phyloP scores from a whole-genome alignment of 2,329 filamentous ascomycete genomes.

The Diaporthe sp. region DNA sequence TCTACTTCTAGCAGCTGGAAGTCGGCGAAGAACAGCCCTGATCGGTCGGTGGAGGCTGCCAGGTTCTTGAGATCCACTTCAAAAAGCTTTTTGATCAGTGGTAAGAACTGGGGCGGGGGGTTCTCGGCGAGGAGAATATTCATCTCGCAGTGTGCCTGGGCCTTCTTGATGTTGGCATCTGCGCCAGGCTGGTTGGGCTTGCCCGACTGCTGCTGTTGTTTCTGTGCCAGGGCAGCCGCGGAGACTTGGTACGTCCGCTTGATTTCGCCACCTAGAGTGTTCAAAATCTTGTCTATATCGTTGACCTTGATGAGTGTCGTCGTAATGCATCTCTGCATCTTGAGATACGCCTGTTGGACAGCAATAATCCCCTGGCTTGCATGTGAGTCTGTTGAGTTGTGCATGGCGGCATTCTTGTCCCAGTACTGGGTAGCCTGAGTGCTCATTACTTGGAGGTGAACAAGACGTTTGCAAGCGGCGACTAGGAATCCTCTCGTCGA shows the following conservation, averaged over 20 bases:
- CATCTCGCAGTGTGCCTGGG: slow-evolving; percentile 65
- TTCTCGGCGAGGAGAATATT: slow-evolving; percentile 64
- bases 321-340: slow-evolving; percentile 65
- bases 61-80: slow-evolving; percentile 71
- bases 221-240: slow-evolving; percentile 60
- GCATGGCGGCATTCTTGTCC: slow-evolving; percentile 48
- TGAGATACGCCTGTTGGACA: slow-evolving; percentile 70
- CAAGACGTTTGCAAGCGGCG: slow-evolving; percentile 75
- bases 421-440: slow-evolving; percentile 66
- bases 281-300: slow-evolving; percentile 75
- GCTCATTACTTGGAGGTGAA: slow-evolving; percentile 67
- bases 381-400: slow-evolving; percentile 49
- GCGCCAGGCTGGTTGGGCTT: slow-evolving; percentile 55
- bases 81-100: slow-evolving; percentile 77
- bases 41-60: slow-evolving; percentile 72
- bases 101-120: slow-evolving; percentile 62
- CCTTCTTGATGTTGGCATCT: slow-evolving; percentile 60
- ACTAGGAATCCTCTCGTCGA: slow-evolving; percentile 81
- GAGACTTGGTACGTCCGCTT: slow-evolving; percentile 64
- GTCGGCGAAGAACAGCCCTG: slow-evolving; percentile 80
- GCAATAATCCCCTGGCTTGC: slow-evolving; percentile 61
- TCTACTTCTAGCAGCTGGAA: slow-evolving; percentile 78
- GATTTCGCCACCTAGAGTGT: slow-evolving; percentile 62
- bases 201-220: slow-evolving; percentile 56
- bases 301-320: slow-evolving; percentile 69